Base-by-base conservation (phyloP, 2,329 filamentous ascomycete genomes). In the Aspergillus sp. region DNA sequence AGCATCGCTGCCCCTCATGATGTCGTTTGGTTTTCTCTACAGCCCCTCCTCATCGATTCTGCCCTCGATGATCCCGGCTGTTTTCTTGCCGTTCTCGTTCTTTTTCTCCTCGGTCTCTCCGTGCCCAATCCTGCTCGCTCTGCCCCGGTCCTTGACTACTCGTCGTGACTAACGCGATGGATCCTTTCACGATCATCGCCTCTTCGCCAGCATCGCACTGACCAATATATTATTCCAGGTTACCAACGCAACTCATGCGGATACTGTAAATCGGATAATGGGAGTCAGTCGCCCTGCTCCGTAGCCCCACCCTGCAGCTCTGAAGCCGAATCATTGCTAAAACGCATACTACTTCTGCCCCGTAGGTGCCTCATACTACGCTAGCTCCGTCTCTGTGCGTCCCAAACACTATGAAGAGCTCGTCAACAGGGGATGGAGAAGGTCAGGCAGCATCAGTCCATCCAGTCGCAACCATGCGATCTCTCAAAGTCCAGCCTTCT, bases 371-470 rank as follows among this genome's bases (percentile, higher is more conserved):
- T 79, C 79, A 38, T 82, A 81, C 69, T 82, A 81, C 69, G 73
- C 79, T 67, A 77, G 75, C 55, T 81, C 79, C 17, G 72, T 78
- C 38, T 74, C 76, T 41, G 76, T 82, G 64, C 73, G 74, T 56
- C 76, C 79, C 46, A 74, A 75, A 57, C 79, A 83, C 69, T 83
- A 83, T 72, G 80, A 82, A 64, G 69, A 74, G 30, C 74, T 83
- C 22, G 73, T 83, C 61, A 78, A 83, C 68, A 74, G 79, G 49
- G 81, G 81, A 50, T 83, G 81, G 81, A 76, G 81, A 74, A 75
- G 80, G 80, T 81, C 74, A 63, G 57, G 34, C 54, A 31, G 30
- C 38, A 47, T 25, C 34, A 15, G 11, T 15, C 34, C 34, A 41
- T 45, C 49, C 49, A 38, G 57, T 49, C 15, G 34, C 28, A 49